These are phyloP conservation scores for Pholiota conissans DNA, from an alignment of 768 basidiomycete species.

Conservation along the genomic window DNA sequence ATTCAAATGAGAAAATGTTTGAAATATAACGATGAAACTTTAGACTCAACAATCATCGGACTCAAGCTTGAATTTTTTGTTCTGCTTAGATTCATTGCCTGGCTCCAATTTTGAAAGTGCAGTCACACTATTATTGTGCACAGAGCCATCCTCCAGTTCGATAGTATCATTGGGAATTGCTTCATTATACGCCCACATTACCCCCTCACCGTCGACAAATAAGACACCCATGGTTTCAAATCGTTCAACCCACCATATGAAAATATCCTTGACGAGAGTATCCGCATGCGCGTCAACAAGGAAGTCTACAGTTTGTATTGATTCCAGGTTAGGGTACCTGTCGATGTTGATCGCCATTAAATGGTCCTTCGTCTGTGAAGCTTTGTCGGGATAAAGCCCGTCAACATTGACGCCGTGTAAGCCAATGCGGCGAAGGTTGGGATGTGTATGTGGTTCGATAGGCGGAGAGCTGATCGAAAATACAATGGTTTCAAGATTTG, in stretches of 20 bases:
- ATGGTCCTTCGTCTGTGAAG: conserved; percentile 36
- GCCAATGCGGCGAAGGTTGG: conserved; percentile 45
- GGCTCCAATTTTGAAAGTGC: background rate
- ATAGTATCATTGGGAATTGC: conserved; percentile 15
- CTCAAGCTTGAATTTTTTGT: background rate
- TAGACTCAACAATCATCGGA: background rate
- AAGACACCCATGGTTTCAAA: conserved; percentile 50
- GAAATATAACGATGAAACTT: background rate
- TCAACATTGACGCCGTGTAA: conserved; percentile 43
- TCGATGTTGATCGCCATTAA: conserved; percentile 40
- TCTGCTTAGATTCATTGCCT: background rate
- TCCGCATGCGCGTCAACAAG: conserved; percentile 47
- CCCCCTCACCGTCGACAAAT: conserved; percentile 55
- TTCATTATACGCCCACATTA: conserved; percentile 49
- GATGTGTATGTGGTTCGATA: conserved; percentile 27
- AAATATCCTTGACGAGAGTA: conserved; percentile 43
- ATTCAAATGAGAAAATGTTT: background rate
- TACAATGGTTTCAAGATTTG: conserved; percentile 43
- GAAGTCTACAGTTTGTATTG: conserved; percentile 47
- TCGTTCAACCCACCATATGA: conserved; percentile 54
- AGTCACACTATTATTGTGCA: background rate
- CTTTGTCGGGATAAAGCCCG: conserved; percentile 43
- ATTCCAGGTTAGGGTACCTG: conserved; percentile 45
- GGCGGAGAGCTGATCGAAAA: conserved; percentile 38
- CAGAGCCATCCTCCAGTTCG: background rate